phyloP scores from a whole-genome alignment of 331 rosid genomes.

The Acacia pycnantha region DNA sequence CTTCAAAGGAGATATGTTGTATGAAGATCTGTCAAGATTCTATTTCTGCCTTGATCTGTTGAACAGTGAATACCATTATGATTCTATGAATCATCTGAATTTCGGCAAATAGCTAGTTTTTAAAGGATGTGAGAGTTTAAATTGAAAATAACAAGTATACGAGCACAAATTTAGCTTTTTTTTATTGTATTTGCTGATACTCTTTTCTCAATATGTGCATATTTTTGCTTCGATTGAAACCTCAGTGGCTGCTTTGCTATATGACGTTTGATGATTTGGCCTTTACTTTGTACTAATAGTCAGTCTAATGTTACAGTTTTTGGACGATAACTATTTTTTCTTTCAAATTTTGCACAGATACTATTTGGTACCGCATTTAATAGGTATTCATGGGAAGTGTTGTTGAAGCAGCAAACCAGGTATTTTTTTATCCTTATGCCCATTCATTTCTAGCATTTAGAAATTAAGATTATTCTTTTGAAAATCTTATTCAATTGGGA shows the following conservation, averaged over 20 bases:
- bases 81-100: slow-evolving; percentile 1
- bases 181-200: not conserved
- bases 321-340: not conserved
- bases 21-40: not conserved
- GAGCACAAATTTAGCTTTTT: not conserved
- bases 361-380: slow-evolving; percentile 27
- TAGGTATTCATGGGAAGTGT: slow-evolving; percentile 69
- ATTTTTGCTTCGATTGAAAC: not conserved
- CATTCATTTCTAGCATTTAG: slow-evolving; percentile 10
- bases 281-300: not conserved
- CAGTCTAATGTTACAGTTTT: slow-evolving; percentile 13
- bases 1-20: not conserved
- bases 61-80: slow-evolving; percentile 12
- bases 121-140: slow-evolving; percentile 10
- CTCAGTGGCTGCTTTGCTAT: not conserved
- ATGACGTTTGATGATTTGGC: not conserved
- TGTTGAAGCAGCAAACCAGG: slow-evolving; percentile 62
- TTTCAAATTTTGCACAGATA: slow-evolving; percentile 35
- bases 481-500: slow-evolving; percentile 9
- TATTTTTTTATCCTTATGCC: slow-evolving; percentile 28
- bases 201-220: not conserved
- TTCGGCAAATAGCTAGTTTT: not conserved
- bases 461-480: slow-evolving; percentile 12
- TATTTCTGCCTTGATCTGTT: slow-evolving; percentile 31
- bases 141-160: not conserved